These are phyloP conservation scores for Naematelia aurantialba DNA, from an alignment of 768 basidiomycete genomes.

Conservation along the genomic window DNA sequence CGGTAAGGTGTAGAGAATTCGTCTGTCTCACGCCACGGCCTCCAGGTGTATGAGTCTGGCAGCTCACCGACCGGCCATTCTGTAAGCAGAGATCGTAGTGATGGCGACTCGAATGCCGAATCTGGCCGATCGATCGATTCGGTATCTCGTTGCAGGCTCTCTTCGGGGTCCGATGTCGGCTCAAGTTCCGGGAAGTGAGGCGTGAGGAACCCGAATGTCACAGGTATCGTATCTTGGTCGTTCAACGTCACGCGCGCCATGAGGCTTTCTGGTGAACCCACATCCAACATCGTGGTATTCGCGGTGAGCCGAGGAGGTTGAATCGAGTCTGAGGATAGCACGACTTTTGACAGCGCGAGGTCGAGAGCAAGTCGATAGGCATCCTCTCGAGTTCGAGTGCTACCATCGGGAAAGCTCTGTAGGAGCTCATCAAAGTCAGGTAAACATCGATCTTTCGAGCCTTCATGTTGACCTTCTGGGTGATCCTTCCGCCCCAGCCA, in stretches of 20 bases:
- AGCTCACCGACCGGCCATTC: slow-evolving; percentile 8
- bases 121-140: neutral
- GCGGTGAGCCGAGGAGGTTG: neutral
- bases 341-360: slow-evolving; percentile 13
- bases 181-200: neutral
- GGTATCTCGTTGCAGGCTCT: neutral
- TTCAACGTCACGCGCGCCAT: slow-evolving; percentile 5
- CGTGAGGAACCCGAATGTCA: slow-evolving; percentile 7
- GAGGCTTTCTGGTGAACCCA: neutral
- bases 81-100: slow-evolving; percentile 1
- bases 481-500: neutral
- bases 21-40: slow-evolving; percentile 10
- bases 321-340: slow-evolving; percentile 15
- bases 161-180: neutral
- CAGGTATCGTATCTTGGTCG: neutral
- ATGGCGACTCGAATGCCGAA: neutral
- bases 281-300: too few species aligned
- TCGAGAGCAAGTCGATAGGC: slow-evolving; percentile 14
- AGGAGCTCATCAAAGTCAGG: neutral
- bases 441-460: neutral
- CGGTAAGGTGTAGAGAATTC: neutral
- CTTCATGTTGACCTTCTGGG: neutral
- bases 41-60: slow-evolving; percentile 11
- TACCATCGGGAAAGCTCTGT: neutral
- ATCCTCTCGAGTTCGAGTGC: neutral